Evolutionary conservation across 2,329 filamentous ascomycete genomes (phyloP), one percentile per base, ranked within the genome.

Genomic region (Seiridium unicorne): DNA sequence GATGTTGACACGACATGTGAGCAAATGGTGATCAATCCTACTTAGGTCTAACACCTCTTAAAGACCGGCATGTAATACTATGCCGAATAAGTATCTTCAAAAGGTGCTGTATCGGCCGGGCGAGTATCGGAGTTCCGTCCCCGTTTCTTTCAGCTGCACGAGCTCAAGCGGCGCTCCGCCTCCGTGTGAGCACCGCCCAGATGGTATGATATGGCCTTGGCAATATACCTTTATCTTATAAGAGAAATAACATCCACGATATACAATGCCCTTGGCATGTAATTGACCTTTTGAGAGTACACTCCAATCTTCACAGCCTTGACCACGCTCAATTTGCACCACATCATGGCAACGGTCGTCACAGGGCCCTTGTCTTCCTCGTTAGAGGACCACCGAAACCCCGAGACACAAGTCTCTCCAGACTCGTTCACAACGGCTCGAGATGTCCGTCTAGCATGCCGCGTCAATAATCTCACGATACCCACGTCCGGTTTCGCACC

Each of bases 401-500:
- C 3, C 3, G 47, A 31, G 8, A 26, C 10, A 35, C 47, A 44
- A 44, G 42, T 32, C 10, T 5, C n/a, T 34, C 18, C 13, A 35
- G 49, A 36, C 11, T 18, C 35, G n/a, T 7, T 65, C 58, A 60
- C 64, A 35, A 75, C 76, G 4, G 74, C 76, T 7, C 67, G 69
- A 31, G 69, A 76, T 38, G 75, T 77, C 65, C 81, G 77, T 60
- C 75, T 79, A 38, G 79, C 73, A 46, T 77, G 76, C 65, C 80
- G 77, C 61, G 66, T 68, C 49, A 76, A 76, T 63, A 64, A 65
- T 13, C 69, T 80, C 44, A 76, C 73, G 49, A 72, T 71, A 40
- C 72, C 74, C 26, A 89, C 85, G 1, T 78, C 84, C 1, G 84
- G 85, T 10, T 72, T 86, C 2, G 82, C 85, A 2, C 81, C 82